Percentiles rank a stretch among this genome's conserved stretches.
These are phyloP conservation scores for Scenedesmus sp. DNA, from an alignment of 163 green algal species.

Conservation along the genomic window DNA sequence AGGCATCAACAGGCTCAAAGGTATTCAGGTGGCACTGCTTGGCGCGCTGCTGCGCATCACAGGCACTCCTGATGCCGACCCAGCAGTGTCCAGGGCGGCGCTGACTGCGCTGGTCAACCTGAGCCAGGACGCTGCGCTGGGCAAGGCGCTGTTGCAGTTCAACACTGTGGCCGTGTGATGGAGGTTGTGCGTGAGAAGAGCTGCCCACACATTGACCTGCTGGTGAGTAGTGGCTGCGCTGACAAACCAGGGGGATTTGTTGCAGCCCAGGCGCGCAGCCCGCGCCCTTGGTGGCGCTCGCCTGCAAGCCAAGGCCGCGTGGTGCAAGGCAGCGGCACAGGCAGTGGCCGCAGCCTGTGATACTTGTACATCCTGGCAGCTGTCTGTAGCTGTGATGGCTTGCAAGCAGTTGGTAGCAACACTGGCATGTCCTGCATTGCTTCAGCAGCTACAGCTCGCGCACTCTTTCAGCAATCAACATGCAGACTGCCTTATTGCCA, in stretches of 20 bases:
- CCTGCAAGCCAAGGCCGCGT: too few species aligned
- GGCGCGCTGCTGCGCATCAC: constrained; percentile 74
- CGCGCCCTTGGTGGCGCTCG: too few species aligned
- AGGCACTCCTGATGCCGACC: neutral
- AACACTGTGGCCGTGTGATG: constrained; percentile 70
- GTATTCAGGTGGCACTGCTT: constrained; percentile 60
- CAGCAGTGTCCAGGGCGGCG: constrained; percentile 57
- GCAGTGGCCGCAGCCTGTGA: neutral
- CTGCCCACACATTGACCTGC: constrained; percentile 66
- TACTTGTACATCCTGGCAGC: too few species aligned
- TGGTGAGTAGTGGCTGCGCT: constrained; percentile 53
- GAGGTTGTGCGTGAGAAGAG: constrained; percentile 76
- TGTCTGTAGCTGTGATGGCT: too few species aligned
- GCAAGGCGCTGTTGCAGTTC: constrained; percentile 63
- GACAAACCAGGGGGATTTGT: too few species aligned
- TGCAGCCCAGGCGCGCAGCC: too few species aligned
- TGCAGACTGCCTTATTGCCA: too few species aligned
- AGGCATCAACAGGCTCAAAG: constrained; percentile 53
- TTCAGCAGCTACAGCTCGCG: too few species aligned
- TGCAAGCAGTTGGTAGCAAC: too few species aligned
- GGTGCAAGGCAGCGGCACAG: neutral
- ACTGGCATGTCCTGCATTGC: too few species aligned
- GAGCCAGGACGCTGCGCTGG: neutral
- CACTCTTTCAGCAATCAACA: too few species aligned
- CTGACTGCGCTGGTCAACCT: constrained; percentile 39